Evolutionary conservation across 192 early-diverging fungal genomes (phyloP).

Genomic region (Podila verticillata): DNA sequence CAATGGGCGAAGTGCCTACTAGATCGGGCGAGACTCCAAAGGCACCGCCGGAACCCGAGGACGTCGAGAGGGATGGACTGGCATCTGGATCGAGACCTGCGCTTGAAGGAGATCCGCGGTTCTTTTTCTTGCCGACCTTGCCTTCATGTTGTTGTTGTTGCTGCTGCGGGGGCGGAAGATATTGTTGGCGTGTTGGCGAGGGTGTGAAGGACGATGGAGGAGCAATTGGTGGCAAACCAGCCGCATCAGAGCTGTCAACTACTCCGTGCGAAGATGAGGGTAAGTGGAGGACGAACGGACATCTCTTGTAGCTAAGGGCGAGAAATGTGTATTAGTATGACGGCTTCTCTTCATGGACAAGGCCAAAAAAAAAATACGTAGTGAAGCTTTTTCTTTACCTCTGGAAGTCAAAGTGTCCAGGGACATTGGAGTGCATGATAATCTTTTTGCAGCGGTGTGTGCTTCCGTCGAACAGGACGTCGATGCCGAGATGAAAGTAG

Average conservation of each 20-base stretch:
- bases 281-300: conserved; percentile 60
- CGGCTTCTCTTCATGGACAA: no score
- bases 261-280: conserved; percentile 17
- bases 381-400: conserved; percentile 43
- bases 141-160: neutral
- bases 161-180: neutral
- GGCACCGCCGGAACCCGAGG: neutral
- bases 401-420: conserved; percentile 76
- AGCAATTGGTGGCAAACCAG: conserved; percentile 33
- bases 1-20: conserved; percentile 12
- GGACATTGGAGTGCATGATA: conserved; percentile 74
- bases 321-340: neutral
- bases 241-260: conserved; percentile 16
- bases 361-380: neutral
- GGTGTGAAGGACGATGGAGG: conserved; percentile 9
- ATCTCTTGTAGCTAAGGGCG: conserved; percentile 62
- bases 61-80: neutral
- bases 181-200: conserved; percentile 1
- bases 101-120: neutral
- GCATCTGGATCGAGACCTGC: neutral
- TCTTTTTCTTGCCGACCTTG: neutral
- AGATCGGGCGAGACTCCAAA: conserved; percentile 12
- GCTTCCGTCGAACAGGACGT: conserved; percentile 74
- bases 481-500: conserved; percentile 79
- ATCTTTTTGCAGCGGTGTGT: conserved; percentile 77